Evolutionary conservation across 1,284 basidiomycete species (phyloP).

Genomic region (Volvariella surrecta): DNA sequence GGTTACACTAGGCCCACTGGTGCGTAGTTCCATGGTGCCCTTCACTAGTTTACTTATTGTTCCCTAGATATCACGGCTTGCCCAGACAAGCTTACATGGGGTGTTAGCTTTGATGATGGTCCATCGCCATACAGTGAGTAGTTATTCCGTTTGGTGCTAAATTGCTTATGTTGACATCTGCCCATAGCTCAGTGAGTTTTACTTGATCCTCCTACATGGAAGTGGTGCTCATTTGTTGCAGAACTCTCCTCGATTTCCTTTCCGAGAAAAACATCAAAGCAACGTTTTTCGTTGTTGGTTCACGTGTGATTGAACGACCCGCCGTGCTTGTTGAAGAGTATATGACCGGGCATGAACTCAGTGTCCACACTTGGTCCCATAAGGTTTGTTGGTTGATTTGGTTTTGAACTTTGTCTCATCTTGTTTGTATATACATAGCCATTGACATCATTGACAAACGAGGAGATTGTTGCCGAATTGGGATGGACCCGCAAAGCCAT

Average conservation of each 20-base stretch:
- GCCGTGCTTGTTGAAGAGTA: conserved; percentile 77
- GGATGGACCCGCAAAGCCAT: conserved; percentile 90
- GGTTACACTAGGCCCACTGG: conserved; percentile 58
- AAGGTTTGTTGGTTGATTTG: conserved; percentile 25
- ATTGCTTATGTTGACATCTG: too few relatives aligned
- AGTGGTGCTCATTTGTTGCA: conserved; percentile 17
- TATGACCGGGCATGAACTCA: conserved; percentile 77
- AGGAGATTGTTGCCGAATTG: conserved; percentile 87
- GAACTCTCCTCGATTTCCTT: conserved; percentile 65
- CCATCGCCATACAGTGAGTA: conserved; percentile 73
- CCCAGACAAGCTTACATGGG: conserved; percentile 77
- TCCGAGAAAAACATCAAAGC: conserved; percentile 57
- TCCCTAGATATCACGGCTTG: conserved; percentile 49
- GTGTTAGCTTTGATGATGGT: conserved; percentile 78
- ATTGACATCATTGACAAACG: conserved; percentile 78
- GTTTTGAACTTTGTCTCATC: conserved; percentile 13
- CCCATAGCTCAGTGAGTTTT: conserved; percentile 38
- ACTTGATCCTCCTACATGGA: conserved; percentile 14
- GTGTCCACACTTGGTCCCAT: conserved; percentile 76
- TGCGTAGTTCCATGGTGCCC: conserved; percentile 11
- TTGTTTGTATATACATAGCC: conserved; percentile 28
- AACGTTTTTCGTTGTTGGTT: conserved; percentile 93
- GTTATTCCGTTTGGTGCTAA: conserved; percentile 7
- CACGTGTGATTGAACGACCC: conserved; percentile 79
- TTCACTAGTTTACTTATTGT: neutral